Evolutionary conservation across 1,139 yeast species (phyloP).

Genomic region (Lodderomyces pseudojiufengensis): DNA sequence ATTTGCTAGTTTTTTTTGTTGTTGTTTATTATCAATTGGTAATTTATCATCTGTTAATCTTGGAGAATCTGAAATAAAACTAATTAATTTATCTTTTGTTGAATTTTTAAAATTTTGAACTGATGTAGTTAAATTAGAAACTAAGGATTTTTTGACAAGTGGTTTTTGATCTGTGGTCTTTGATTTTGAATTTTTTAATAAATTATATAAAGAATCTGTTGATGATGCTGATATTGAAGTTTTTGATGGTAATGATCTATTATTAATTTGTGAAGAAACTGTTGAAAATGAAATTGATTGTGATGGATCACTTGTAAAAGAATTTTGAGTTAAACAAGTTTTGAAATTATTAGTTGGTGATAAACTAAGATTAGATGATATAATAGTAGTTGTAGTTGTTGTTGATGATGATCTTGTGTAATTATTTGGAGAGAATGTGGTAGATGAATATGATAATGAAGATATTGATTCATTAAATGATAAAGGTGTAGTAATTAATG

Average conservation of each 20-base stretch:
- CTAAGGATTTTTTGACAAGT: constrained; percentile 11
- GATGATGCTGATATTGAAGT: constrained; percentile 6
- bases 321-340: too few species aligned
- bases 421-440: background rate
- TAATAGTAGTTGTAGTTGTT: constrained; percentile 1
- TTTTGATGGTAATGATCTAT: constrained; percentile 3
- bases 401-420: background rate
- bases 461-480: background rate
- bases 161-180: background rate
- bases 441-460: background rate
- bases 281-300: background rate
- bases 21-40: constrained; percentile 12
- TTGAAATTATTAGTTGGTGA: constrained; percentile 4
- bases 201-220: constrained; percentile 8
- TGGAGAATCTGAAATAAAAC: constrained; percentile 15
- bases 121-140: constrained; percentile 18
- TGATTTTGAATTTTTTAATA: constrained; percentile 6
- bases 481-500: background rate
- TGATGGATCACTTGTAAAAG: too few species aligned
- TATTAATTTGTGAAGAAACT: background rate
- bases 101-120: constrained; percentile 12
- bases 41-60: constrained; percentile 24
- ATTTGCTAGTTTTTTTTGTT: background rate
- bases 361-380: too few species aligned
- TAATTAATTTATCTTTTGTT: constrained; percentile 8